Base-by-base conservation (phyloP, 371 early-diverging fungal genomes). In the Lichtheimia ornata region DNA sequence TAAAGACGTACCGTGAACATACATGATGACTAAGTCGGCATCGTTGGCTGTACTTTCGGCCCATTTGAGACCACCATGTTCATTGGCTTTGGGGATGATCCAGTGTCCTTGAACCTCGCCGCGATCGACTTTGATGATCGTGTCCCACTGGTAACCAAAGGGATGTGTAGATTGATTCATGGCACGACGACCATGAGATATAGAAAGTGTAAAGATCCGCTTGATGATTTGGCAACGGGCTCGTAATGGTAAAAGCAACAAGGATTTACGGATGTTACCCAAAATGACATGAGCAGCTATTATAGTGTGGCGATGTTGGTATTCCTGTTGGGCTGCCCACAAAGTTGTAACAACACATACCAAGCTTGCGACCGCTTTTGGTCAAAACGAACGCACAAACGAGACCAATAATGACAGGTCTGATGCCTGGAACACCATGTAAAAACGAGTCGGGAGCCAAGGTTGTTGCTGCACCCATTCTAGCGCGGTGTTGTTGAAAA, bases 1-100 rank as follows among this genome's bases (percentile, higher is more conserved):
- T 24, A 4, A 28, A 7, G 27, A 17, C 47, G 47, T 71, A 70
- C 76, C 76, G 45, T 76, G 76, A 24, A 75, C 64, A 30, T 67
- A 75, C 14, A 67, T 66, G n/a, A 75, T 62, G 13, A 72, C 56
- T 13, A 72, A 12, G 28, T 72, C 70, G 7, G 65, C 64, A 45
- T 64, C 59, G 14, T 40, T 53, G 2, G 61, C 61, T 4, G 66
- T 58, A 5, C 57, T 27, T 42, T 69, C 69, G 7, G 58, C 62
- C 53, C 54, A 61, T 20, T 22, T n/a, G 5, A 52, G n/a, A 12
- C 42, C 45, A 49, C 63, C 49, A 5, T 64, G 35, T 25, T 55
- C 44, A 18, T 22, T 25, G 13, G 42, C 53, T 44, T 63, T 54
- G 14, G 30, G 53, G 6, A 58, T 56, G 27, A 72, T 61, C 73